These are phyloP conservation scores for Hydnomerulius pinastri DNA, from an alignment of 768 basidiomycete species.

Conservation along the genomic window DNA sequence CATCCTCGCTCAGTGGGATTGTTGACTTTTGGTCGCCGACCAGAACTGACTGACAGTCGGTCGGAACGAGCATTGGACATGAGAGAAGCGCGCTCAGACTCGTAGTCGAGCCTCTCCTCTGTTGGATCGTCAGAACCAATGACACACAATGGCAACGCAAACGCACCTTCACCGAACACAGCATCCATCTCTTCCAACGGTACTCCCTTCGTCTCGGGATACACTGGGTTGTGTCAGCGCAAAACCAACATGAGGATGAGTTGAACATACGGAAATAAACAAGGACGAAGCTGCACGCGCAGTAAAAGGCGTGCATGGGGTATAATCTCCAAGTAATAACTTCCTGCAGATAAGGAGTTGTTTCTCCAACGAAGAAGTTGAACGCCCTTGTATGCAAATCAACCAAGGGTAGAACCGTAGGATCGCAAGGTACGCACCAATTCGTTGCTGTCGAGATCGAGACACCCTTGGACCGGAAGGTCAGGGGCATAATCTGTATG, in stretches of 20 bases:
- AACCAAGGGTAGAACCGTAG: slow-evolving; percentile 5
- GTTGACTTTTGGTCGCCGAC: slow-evolving; percentile 22
- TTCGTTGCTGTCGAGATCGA: slow-evolving; percentile 91
- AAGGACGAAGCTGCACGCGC: slow-evolving; percentile 81
- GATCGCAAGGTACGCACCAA: slow-evolving; percentile 35
- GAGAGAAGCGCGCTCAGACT: slow-evolving; percentile 62
- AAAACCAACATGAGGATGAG: not conserved
- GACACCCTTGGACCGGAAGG: slow-evolving; percentile 93
- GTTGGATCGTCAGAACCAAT: slow-evolving; percentile 16
- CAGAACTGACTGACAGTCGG: slow-evolving; percentile 36
- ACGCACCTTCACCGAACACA: slow-evolving; percentile 81
- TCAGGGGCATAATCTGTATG: slow-evolving; percentile 83
- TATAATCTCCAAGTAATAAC: slow-evolving; percentile 89
- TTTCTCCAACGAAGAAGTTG: slow-evolving; percentile 88
- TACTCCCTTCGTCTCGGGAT: slow-evolving; percentile 85
- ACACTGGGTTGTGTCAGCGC: slow-evolving; percentile 48
- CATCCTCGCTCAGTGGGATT: slow-evolving; percentile 39
- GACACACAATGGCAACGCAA: slow-evolving; percentile 13
- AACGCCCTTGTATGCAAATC: slow-evolving; percentile 50
- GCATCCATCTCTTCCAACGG: slow-evolving; percentile 91
- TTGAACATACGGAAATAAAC: slow-evolving; percentile 75
- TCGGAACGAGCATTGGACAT: slow-evolving; percentile 42
- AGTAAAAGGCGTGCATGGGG: slow-evolving; percentile 95
- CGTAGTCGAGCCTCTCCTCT: slow-evolving; percentile 67
- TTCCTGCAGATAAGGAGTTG: slow-evolving; percentile 86